Evolutionary conservation across 345 rosid genomes (phyloP), one percentile per base, ranked within the genome.

Genomic region (Bruguiera parviflora): DNA sequence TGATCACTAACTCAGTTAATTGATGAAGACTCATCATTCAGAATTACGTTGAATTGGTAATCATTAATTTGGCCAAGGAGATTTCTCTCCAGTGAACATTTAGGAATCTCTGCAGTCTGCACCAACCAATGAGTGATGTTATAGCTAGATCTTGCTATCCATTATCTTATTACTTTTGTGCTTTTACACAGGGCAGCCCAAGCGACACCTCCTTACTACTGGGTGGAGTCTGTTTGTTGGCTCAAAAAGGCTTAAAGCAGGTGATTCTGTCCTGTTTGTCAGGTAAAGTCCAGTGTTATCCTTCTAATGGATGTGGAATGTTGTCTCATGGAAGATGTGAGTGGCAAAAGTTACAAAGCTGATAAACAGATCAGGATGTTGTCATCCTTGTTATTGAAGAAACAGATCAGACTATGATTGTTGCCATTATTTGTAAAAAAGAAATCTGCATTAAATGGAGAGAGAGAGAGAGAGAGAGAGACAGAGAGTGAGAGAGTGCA

Each of bases 221-320:
- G 99, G 97, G 22, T 96, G 99, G 99, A 96, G 99, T 80, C 76
- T 90, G 78, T 96, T 96, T 75, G 92, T 90, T 53, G 95, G 99
- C 5, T 88, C 99, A 4, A 96, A 96, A 82, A 88, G 98, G 81
- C 86, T 96, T 16, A 89, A 89, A 74, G 97, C 99, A 4, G 99
- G 99, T 5, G 99, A 96, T 81, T 85, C 99, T 61, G 96, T 96
- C 66, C 77, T 96, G 73, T 96, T 96, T 78, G 92, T 96, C 71
- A 90, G 96, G 98, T 92, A 81, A 73, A 43, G 49, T 43, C 49
- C 49, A 43, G 22, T 53, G 39, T 19, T 56, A 49, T 52, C 33
- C 8, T 13, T 29, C 10, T 43, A 13, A 13, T 13, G 49, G 4
- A 15, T 43, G 6, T 18, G 11, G 55, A 4, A 22, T 0, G 8